A percentile compares a stretch with the other conserved stretches of the same genome.
phyloP scores from a whole-genome alignment of 768 basidiomycete species.

The Gyrodon lividus region DNA sequence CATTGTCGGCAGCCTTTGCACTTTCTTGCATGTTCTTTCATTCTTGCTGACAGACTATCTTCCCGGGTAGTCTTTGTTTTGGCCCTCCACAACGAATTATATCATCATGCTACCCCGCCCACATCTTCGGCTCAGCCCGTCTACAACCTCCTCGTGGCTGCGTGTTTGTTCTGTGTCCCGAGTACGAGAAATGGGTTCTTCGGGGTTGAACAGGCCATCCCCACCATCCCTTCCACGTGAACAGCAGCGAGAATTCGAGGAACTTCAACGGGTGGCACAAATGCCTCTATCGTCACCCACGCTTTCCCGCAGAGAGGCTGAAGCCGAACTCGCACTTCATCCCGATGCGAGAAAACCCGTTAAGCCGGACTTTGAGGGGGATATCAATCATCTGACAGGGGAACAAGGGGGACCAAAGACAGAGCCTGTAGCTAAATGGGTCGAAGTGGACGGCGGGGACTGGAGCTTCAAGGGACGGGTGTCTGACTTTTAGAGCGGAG shows the following conservation, averaged over 20 bases:
- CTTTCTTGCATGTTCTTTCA: not conserved
- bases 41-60: not conserved
- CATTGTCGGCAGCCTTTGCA: not conserved
- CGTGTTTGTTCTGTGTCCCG: not conserved
- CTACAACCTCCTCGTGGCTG: not conserved
- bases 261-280: conserved; percentile 67
- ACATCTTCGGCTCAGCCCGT: not conserved
- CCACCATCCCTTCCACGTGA: conserved; percentile 75
- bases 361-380: conserved; percentile 73
- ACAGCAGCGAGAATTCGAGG: conserved; percentile 85
- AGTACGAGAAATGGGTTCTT: conserved; percentile 23
- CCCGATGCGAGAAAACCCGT: conserved; percentile 65
- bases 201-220: conserved; percentile 54
- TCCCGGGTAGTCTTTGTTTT: not conserved
- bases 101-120: not conserved
- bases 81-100: not conserved
- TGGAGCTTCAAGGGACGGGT: conserved; percentile 92
- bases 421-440: conserved; percentile 72
- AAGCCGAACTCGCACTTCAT: conserved; percentile 51
- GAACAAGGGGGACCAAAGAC: conserved; percentile 85
- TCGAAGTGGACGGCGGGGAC: conserved; percentile 56
- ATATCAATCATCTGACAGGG: conserved; percentile 78
- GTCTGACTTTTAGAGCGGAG: conserved; percentile 66
- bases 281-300: conserved; percentile 35
- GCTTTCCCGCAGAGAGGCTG: conserved; percentile 32